Conservation (phyloP, 345 rosid genomes). For the Moringa oleifera region DNA sequence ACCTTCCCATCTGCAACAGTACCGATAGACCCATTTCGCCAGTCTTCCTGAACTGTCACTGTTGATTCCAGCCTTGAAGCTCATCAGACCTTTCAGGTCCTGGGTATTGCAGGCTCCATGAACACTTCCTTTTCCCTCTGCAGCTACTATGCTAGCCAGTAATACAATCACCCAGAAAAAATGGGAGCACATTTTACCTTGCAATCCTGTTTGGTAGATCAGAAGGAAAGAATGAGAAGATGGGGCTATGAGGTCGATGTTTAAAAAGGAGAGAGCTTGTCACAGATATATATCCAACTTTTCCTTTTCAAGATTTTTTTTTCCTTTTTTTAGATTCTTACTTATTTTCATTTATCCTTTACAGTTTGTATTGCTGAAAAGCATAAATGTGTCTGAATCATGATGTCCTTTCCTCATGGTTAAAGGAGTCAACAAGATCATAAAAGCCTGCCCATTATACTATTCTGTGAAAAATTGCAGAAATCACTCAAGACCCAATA, state of each 20-base stretch:
- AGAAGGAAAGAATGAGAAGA: background rate
- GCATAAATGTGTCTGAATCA: background rate
- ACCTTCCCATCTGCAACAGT: constrained; percentile 54
- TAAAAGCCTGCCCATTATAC: background rate
- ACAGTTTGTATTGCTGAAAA: background rate
- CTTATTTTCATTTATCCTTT: background rate
- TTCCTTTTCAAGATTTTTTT: too few species aligned
- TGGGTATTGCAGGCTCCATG: constrained; percentile 24
- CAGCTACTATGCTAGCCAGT: constrained; percentile 11
- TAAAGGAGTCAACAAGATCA: background rate
- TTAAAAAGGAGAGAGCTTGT: too few species aligned
- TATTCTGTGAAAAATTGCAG: too few species aligned
- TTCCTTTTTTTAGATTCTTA: too few species aligned
- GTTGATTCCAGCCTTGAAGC: constrained; percentile 36
- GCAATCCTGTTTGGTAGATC: background rate
- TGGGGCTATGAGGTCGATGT: too few species aligned
- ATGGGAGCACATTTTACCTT: constrained; percentile 25
- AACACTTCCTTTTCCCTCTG: constrained; percentile 8
- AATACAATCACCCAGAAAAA: constrained; percentile 20
- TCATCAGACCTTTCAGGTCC: constrained; percentile 39
- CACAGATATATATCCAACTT: background rate
- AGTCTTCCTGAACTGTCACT: constrained; percentile 41
- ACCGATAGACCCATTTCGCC: constrained; percentile 32
- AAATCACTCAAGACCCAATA: background rate
- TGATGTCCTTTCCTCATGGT: background rate